Evolutionary conservation across 805 yeast species (phyloP).

Genomic region (Sungouiella blattae): DNA sequence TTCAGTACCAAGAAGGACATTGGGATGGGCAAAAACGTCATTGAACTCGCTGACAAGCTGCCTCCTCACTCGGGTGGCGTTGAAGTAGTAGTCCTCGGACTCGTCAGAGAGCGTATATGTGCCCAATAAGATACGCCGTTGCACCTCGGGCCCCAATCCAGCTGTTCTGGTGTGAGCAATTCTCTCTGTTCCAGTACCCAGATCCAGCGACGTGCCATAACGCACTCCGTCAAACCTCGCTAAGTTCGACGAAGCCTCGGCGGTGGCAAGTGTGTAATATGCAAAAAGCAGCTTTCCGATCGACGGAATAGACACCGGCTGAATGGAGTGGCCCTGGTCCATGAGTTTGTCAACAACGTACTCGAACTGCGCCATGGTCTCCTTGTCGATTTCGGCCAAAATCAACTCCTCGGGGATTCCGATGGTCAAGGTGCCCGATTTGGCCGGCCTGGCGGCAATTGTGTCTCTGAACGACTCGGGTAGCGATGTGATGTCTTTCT

Average conservation of each 20-base stretch:
- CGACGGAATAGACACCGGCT: constrained; percentile 68
- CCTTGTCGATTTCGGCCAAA: constrained; percentile 49
- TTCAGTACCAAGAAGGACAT: constrained; percentile 24
- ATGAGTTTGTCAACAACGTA: constrained; percentile 42
- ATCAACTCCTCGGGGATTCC: constrained; percentile 75
- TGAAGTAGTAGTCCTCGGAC: constrained; percentile 68
- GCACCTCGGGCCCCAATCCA: constrained; percentile 81
- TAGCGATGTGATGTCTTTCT: constrained; percentile 76
- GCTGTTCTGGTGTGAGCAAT: constrained; percentile 50
- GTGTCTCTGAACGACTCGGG: constrained; percentile 28
- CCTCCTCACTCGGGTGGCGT: constrained; percentile 68
- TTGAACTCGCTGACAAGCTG: constrained; percentile 65
- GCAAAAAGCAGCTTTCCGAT: constrained; percentile 66
- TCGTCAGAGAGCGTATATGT: constrained; percentile 80
- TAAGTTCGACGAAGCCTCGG: constrained; percentile 92
- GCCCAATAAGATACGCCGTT: constrained; percentile 79
- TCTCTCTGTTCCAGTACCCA: constrained; percentile 7
- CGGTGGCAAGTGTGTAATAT: constrained; percentile 83
- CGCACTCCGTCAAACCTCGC: constrained; percentile 89
- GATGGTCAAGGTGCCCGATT: constrained; percentile 35
- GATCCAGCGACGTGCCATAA: constrained; percentile 49
- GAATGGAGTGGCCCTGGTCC: constrained; percentile 49
- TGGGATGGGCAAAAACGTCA: constrained; percentile 50
- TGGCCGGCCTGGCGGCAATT: constrained; percentile 1
- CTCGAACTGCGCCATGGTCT: constrained; percentile 47